These are phyloP conservation scores for Kalanchoe fedtschenkoi DNA, from an alignment of 164 flowering plant genomes.

Conservation along the genomic window DNA sequence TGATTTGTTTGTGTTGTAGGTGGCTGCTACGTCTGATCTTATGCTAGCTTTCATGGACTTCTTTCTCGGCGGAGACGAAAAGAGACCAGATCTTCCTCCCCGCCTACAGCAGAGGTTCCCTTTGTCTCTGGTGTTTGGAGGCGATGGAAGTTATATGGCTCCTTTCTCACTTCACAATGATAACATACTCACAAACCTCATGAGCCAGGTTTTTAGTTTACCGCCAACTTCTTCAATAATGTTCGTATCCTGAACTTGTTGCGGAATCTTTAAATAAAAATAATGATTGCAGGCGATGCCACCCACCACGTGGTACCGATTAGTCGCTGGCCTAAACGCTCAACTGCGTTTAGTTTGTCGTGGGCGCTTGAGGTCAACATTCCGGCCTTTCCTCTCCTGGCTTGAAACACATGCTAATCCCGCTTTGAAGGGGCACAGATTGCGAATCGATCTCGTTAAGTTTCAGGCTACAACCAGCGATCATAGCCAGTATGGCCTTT, in stretches of 20 bases:
- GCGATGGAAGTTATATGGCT: constrained; percentile 96
- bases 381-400: constrained; percentile 65
- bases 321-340: constrained; percentile 94
- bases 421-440: constrained; percentile 51
- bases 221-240: not conserved
- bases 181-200: constrained; percentile 76
- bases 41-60: constrained; percentile 94
- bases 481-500: constrained; percentile 78
- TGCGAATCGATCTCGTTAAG: constrained; percentile 73
- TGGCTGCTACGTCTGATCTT: constrained; percentile 87
- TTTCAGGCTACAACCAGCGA: constrained; percentile 69
- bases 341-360: constrained; percentile 79
- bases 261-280: not conserved
- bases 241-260: not conserved
- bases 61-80: constrained; percentile 98
- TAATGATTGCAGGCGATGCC: constrained; percentile 56
- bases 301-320: constrained; percentile 86
- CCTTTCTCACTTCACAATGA: constrained; percentile 92
- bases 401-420: constrained; percentile 89
- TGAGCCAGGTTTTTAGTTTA: constrained; percentile 68
- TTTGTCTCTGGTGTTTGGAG: constrained; percentile 74
- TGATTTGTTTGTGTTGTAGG: constrained; percentile 28
- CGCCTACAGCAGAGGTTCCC: constrained; percentile 81
- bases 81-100: constrained; percentile 90
- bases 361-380: constrained; percentile 55